Evolutionary conservation across 2,329 filamentous ascomycete genomes (phyloP), one percentile per base, ranked within the genome.

Genomic region (Phyllosticta citrichinensis): DNA sequence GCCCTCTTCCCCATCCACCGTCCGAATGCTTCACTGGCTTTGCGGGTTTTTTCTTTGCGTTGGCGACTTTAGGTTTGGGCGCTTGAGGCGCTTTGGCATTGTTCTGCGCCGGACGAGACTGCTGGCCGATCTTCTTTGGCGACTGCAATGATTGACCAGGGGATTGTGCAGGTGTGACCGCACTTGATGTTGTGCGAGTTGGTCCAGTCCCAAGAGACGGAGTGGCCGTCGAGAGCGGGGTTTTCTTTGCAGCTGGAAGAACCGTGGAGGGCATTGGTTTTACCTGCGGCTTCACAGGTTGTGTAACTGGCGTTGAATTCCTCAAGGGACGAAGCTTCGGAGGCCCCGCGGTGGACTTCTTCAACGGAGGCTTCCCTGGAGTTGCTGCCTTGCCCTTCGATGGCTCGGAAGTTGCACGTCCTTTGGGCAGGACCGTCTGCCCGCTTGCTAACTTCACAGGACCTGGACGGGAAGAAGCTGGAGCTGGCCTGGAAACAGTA

Each of bases 401-500:
- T 6, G 50, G 54, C 14, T 54, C 40, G 2, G 59, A 55, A n/a
- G 27, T 27, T 2, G 47, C 9, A 47, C 24, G 59, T 11, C 19
- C 55, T 17, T 55, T 52, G 9, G 35, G 24, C 17, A 53, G 25
- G 4, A 61, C 10, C 2, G 50, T 40, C 14, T 56, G n/a, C 11
- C 59, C 55, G 12, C 52, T 61, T 17, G 59, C 54, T n/a, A 61
- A 25, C 24, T 53, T 61, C 2, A 61, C 59, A 2, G 53, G 58
- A n/a, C 52, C 25, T 5, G 58, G 19, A 2, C 40, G 33, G 8
- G 53, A 27, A 22, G 14, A 12, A 25, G n/a, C 12, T 35, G 30
- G 22, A 30, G 33, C 55, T 47, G 55, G 24, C 24, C 47, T 40
- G 20, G 54, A 55, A 6, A 61, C n/a, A 3, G 24, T 8, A 8